phyloP scores from a whole-genome alignment of 1,284 basidiomycete genomes.

The Ustilago crameri region DNA sequence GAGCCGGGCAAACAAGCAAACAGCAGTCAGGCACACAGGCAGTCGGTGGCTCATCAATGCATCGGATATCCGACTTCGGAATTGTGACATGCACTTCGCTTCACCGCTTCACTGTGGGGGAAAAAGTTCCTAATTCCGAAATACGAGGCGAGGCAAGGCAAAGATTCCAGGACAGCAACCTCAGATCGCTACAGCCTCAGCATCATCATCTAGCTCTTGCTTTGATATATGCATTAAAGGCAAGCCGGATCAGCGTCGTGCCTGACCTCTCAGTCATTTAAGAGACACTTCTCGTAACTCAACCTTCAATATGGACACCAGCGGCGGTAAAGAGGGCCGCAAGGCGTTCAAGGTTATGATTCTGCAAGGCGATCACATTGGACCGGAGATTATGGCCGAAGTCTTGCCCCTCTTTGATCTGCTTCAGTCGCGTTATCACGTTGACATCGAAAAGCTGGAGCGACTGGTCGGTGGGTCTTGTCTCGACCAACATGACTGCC shows the following conservation, averaged over 20 bases:
- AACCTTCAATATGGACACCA: slow-evolving; percentile 12
- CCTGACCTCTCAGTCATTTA: too few relatives aligned
- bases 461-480: slow-evolving; percentile 31
- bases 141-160: background rate
- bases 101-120: background rate
- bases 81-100: background rate
- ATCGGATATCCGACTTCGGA: background rate
- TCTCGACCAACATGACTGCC: slow-evolving; percentile 40
- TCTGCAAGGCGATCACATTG: slow-evolving; percentile 94
- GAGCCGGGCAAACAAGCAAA: too few relatives aligned
- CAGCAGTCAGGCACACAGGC: background rate
- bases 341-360: slow-evolving; percentile 77
- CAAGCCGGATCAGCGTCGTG: too few relatives aligned
- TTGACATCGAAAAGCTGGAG: slow-evolving; percentile 73
- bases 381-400: slow-evolving; percentile 89
- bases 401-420: slow-evolving; percentile 85
- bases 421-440: slow-evolving; percentile 75
- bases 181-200: background rate
- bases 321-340: background rate
- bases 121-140: background rate
- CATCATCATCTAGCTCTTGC: too few relatives aligned
- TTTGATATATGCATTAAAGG: too few relatives aligned
- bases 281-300: too few relatives aligned
- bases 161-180: too few relatives aligned
- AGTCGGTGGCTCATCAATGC: too few relatives aligned